These are phyloP conservation scores for Litsea cubeba DNA, from an alignment of 164 flowering plant genomes.

Conservation along the genomic window DNA sequence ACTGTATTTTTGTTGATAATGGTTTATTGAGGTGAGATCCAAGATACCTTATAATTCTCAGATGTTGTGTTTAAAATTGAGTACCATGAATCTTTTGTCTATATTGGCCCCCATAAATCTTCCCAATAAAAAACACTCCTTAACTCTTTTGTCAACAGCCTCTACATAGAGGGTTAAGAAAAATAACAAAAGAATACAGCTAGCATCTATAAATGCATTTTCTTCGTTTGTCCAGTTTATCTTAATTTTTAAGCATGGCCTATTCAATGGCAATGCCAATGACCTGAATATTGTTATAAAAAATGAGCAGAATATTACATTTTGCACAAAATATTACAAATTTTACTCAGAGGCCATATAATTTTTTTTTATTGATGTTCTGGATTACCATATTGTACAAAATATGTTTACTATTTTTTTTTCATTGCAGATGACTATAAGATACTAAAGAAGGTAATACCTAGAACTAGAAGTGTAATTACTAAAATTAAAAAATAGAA, in stretches of 20 bases:
- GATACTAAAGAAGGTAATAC: no score
- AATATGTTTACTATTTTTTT: no score
- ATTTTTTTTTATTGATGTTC: no score
- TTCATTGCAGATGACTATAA: no score
- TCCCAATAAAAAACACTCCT: neutral
- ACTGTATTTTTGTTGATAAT: slow-evolving; percentile 91
- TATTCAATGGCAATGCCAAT: neutral
- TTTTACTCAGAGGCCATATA: no score
- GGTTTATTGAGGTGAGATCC: slow-evolving; percentile 73
- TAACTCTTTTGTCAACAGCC: neutral
- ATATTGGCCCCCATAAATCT: neutral
- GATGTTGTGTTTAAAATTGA: neutral
- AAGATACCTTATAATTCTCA: neutral
- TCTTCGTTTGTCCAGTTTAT: neutral
- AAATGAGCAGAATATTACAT: neutral
- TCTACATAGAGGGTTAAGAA: neutral
- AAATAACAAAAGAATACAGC: no score
- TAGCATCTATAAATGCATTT: no score
- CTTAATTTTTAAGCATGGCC: neutral
- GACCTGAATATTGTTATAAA: neutral
- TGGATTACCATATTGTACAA: no score
- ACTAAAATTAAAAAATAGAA: no score
- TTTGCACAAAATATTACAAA: no score
- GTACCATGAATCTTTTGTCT: neutral
- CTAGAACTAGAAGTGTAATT: no score